phyloP scores from a whole-genome alignment of 2,329 filamentous ascomycete genomes.

The Beauveria rudraprayagi region DNA sequence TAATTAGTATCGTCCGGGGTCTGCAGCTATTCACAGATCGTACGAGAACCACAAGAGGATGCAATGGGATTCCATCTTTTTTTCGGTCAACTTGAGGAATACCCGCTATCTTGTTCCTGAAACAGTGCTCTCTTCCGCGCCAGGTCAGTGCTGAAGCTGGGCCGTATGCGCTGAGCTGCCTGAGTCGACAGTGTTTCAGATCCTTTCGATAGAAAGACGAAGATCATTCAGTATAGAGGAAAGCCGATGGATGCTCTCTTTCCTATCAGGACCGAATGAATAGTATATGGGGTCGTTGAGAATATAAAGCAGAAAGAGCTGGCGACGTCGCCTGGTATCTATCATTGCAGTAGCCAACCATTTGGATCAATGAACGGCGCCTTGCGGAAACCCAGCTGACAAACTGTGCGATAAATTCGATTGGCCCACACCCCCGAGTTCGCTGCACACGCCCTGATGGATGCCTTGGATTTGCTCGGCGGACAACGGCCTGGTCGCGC shows the following conservation, averaged over 20 bases:
- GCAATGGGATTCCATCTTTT: not conserved
- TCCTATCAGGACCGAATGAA: not conserved
- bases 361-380: not conserved
- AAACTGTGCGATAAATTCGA: not conserved
- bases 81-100: not conserved
- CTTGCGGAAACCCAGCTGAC: not conserved
- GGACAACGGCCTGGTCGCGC: not conserved
- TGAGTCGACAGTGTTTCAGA: constrained; percentile 1
- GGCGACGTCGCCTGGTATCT: not conserved
- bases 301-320: not conserved
- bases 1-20: too few relatives aligned
- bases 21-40: not conserved
- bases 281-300: not conserved
- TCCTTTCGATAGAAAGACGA: not conserved
- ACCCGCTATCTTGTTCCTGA: not conserved
- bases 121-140: not conserved
- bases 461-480: not conserved
- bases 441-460: not conserved
- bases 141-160: constrained; percentile 1
- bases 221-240: not conserved
- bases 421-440: not conserved
- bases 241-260: not conserved
- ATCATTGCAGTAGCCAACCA: not conserved
- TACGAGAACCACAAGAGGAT: not conserved
- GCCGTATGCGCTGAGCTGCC: not conserved